phyloP scores from a whole-genome alignment of 2,329 filamentous ascomycete species.

The Trichoderma hamatum region DNA sequence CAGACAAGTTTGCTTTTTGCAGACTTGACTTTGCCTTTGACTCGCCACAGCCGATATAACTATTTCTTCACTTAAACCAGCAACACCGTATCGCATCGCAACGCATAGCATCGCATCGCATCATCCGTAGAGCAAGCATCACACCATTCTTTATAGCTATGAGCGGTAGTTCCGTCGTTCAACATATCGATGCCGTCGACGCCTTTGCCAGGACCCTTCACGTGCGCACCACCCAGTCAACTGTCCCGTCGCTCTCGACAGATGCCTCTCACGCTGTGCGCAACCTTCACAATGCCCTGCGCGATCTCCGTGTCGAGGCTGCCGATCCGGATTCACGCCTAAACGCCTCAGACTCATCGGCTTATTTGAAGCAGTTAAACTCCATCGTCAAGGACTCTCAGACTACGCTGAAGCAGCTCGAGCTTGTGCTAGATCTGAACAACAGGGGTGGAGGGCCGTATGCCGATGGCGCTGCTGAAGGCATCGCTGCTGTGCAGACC shows the following conservation, averaged over 20 bases:
- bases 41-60: not conserved
- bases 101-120: constrained; percentile 1
- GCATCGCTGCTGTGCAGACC: constrained; percentile 47
- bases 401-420: constrained; percentile 57
- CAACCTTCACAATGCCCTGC: constrained; percentile 57
- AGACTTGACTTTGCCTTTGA: not conserved
- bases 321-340: constrained; percentile 60
- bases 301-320: constrained; percentile 61
- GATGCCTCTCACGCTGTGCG: constrained; percentile 55
- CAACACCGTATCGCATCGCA: not conserved
- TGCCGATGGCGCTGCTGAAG: constrained; percentile 41
- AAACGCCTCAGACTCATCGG: constrained; percentile 45
- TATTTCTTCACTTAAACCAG: not conserved
- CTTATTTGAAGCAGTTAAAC: constrained; percentile 54
- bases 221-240: constrained; percentile 51
- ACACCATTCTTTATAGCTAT: constrained; percentile 32
- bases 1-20: not conserved
- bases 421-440: constrained; percentile 55
- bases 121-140: not conserved
- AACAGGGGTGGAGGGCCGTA: constrained; percentile 37
- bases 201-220: constrained; percentile 59
- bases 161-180: constrained; percentile 40
- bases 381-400: constrained; percentile 60
- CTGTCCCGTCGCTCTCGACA: constrained; percentile 52
- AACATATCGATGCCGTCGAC: constrained; percentile 59